Conservation (phyloP, 176 grass and related monocot species). For the Tillandsia fasciculata region DNA sequence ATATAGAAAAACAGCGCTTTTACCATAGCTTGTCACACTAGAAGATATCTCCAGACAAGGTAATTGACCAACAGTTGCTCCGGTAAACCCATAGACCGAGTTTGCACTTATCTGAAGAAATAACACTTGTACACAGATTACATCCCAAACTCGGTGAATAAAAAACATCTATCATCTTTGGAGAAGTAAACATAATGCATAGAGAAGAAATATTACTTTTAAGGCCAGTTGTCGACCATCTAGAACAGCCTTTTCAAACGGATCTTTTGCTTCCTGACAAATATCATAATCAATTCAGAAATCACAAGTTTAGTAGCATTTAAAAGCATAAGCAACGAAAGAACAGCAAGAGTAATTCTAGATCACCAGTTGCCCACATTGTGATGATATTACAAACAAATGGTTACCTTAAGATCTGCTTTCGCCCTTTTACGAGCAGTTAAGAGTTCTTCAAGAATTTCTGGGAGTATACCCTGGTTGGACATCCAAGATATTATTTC, state of each 20-base stretch:
- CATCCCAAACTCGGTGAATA: slow-evolving; percentile 3
- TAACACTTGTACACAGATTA: slow-evolving; percentile 8
- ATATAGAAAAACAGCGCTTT: slow-evolving; percentile 15
- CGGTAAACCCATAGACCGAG: slow-evolving; percentile 99
- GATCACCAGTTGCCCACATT: slow-evolving; percentile 6
- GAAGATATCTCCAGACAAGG: slow-evolving; percentile 99
- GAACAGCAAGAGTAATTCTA: background rate
- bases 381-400: slow-evolving; percentile 16
- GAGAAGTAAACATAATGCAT: slow-evolving; percentile 12
- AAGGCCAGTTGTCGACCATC: slow-evolving; percentile 92
- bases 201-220: slow-evolving; percentile 47
- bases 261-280: slow-evolving; percentile 91
- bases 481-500: slow-evolving; percentile 12
- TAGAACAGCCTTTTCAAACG: slow-evolving; percentile 90
- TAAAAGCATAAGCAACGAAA: background rate
- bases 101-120: slow-evolving; percentile 86
- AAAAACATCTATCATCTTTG: slow-evolving; percentile 13
- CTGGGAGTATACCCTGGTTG: slow-evolving; percentile 89
- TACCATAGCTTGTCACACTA: slow-evolving; percentile 98
- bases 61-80: slow-evolving; percentile 84
- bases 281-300: background rate
- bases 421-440: slow-evolving; percentile 96
- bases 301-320: background rate
- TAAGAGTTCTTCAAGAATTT: slow-evolving; percentile 95
- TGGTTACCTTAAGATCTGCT: slow-evolving; percentile 89